These are phyloP conservation scores for Pugionium cornutum DNA, from an alignment of 345 rosid genomes.

Conservation along the genomic window DNA sequence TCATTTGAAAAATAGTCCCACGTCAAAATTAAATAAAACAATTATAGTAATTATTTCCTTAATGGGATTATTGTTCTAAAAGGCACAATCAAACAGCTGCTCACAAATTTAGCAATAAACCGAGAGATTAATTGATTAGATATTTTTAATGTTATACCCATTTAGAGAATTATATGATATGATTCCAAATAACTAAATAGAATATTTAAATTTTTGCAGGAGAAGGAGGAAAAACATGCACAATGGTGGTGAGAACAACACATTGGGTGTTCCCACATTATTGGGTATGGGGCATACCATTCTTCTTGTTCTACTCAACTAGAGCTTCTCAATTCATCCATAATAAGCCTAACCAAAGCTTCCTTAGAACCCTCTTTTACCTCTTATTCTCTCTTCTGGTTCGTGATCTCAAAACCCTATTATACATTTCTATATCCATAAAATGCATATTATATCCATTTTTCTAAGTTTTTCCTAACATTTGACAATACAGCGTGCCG, in stretches of 20 bases:
- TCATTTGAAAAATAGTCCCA: slow-evolving; percentile 18
- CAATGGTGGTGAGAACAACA: slow-evolving; percentile 70
- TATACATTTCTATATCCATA: too few species aligned
- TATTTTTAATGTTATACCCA: neutral
- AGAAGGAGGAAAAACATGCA: slow-evolving; percentile 62
- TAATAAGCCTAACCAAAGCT: slow-evolving; percentile 66
- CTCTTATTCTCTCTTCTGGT: slow-evolving; percentile 68
- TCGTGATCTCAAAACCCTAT: slow-evolving; percentile 7
- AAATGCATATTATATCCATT: too few species aligned
- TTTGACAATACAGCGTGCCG: slow-evolving; percentile 54
- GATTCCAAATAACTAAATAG: slow-evolving; percentile 19
- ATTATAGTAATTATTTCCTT: too few species aligned
- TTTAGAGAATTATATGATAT: neutral
- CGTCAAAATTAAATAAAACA: slow-evolving; percentile 11
- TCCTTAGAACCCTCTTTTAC: slow-evolving; percentile 54
- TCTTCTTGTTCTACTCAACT: slow-evolving; percentile 81
- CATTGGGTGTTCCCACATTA: slow-evolving; percentile 93
- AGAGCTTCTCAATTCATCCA: slow-evolving; percentile 83
- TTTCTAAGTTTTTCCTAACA: neutral
- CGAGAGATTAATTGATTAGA: neutral
- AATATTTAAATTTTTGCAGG: slow-evolving; percentile 38
- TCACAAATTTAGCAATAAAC: slow-evolving; percentile 14
- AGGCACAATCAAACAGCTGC: slow-evolving; percentile 18
- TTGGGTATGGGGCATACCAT: slow-evolving; percentile 87
- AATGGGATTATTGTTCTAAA: too few species aligned